Percentiles rank a stretch among this genome's conserved stretches.
These are phyloP conservation scores for Sergeia podlipaevii DNA, from an alignment of 208 protist species.

Conservation along the genomic window DNA sequence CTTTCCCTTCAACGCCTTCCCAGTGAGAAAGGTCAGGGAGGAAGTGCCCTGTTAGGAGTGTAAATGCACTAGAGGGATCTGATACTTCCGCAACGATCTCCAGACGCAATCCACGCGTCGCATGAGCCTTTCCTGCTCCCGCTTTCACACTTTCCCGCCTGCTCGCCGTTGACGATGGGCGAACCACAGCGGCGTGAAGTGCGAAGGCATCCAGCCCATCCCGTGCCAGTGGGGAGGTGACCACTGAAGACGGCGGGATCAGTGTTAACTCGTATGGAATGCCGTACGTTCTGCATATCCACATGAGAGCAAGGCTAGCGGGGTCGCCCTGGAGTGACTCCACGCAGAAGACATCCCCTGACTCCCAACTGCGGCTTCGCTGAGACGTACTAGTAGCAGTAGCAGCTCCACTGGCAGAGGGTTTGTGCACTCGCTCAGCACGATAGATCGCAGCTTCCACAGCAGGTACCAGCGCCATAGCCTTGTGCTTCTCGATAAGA, in stretches of 20 bases:
- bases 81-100: conserved; percentile 4
- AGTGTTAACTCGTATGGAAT: conserved; percentile 54
- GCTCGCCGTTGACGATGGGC: conserved; percentile 4
- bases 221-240: too few relatives aligned
- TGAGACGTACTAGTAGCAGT: background rate
- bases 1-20: background rate
- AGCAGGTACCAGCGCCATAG: conserved; percentile 35
- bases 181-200: conserved; percentile 4
- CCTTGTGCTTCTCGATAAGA: conserved; percentile 37
- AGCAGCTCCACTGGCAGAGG: background rate
- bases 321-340: conserved; percentile 58
- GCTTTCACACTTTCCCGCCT: background rate
- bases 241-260: conserved; percentile 40
- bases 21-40: conserved; percentile 12
- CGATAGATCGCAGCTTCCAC: conserved; percentile 50
- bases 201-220: too few relatives aligned
- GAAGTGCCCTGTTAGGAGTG: conserved; percentile 16
- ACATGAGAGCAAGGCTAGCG: conserved; percentile 58
- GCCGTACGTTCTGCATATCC: conserved; percentile 64
- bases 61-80: conserved; percentile 7
- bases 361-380: too few relatives aligned
- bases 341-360: conserved; percentile 31
- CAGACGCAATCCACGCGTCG: background rate
- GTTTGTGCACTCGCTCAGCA: conserved; percentile 28
- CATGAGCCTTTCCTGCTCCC: background rate